Percentiles rank a stretch among this genome's conserved stretches.
Conservation (phyloP, 2,329 filamentous ascomycete genomes). For the Tothia fuscella region DNA sequence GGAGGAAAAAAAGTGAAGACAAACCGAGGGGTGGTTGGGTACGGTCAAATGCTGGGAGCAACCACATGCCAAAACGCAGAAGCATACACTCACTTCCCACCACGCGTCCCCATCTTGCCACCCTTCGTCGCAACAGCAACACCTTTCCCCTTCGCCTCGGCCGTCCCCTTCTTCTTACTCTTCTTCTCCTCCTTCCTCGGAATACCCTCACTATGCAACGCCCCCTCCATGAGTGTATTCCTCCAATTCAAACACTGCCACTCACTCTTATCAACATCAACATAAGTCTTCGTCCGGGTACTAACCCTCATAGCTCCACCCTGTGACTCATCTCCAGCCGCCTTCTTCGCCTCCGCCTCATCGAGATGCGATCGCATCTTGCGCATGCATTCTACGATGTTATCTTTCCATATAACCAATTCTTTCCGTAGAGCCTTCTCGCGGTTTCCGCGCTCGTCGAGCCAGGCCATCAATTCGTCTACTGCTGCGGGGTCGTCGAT, state of each 20-base stretch:
- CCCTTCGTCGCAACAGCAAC: neutral
- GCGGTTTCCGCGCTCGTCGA: constrained; percentile 75
- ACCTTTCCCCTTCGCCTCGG: constrained; percentile 14
- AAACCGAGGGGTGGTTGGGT: no score
- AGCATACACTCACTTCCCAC: no score
- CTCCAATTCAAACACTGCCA: constrained; percentile 54
- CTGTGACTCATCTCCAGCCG: constrained; percentile 33
- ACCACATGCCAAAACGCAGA: no score
- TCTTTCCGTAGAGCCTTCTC: constrained; percentile 85
- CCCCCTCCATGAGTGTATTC: constrained; percentile 49
- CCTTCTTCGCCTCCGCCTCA: constrained; percentile 37
- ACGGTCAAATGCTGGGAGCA: no score
- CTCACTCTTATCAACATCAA: constrained; percentile 39
- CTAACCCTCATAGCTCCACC: constrained; percentile 41
- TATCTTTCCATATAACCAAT: constrained; percentile 60
- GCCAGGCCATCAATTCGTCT: constrained; percentile 71
- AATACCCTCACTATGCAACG: constrained; percentile 42
- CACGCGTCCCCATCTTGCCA: no score
- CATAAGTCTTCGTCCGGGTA: constrained; percentile 48
- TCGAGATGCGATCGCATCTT: constrained; percentile 63
- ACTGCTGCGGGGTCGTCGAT: constrained; percentile 70
- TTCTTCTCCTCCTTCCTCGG: no score
- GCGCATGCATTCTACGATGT: constrained; percentile 69
- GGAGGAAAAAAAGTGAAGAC: no score
- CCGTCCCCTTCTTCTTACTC: constrained; percentile 30